phyloP scores from a whole-genome alignment of 768 basidiomycete species.

The Candolleomyces aberdarensis region DNA sequence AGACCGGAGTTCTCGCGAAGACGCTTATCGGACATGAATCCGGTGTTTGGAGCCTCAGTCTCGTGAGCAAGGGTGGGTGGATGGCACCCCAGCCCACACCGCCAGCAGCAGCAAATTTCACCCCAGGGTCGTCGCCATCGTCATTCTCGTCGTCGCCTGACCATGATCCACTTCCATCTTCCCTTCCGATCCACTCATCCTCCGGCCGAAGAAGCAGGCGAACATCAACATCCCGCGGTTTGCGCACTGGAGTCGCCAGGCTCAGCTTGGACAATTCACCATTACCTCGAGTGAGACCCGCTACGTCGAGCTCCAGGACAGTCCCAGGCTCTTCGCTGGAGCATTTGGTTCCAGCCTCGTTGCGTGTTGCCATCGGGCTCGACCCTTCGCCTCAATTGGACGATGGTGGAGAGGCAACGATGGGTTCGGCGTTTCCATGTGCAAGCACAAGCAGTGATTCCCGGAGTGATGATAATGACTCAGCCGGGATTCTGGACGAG shows the following conservation, averaged over 20 bases:
- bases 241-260: neutral
- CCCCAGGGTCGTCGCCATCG: neutral
- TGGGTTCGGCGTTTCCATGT: neutral
- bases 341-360: conserved; percentile 31
- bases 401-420: conserved; percentile 8
- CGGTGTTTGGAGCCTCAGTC: conserved; percentile 91
- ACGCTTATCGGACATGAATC: conserved; percentile 81
- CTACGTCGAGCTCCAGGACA: neutral
- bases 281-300: neutral
- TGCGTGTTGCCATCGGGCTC: conserved; percentile 51
- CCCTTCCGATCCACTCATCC: neutral
- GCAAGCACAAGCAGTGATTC: neutral
- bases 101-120: neutral
- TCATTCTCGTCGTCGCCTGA: neutral
- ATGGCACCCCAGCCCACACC: neutral
- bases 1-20: conserved; percentile 69
- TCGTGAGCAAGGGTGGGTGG: conserved; percentile 66
- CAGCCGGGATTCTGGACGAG: conserved; percentile 8
- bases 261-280: conserved; percentile 6
- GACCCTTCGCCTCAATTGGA: conserved; percentile 13
- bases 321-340: conserved; percentile 8
- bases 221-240: neutral
- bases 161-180: neutral
- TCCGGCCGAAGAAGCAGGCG: conserved; percentile 1
- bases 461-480: neutral